Percentiles rank a stretch among this genome's conserved stretches.
Evolutionary conservation across 495 filamentous ascomycete genomes (phyloP).

Genomic region (Durotheca rogersii): DNA sequence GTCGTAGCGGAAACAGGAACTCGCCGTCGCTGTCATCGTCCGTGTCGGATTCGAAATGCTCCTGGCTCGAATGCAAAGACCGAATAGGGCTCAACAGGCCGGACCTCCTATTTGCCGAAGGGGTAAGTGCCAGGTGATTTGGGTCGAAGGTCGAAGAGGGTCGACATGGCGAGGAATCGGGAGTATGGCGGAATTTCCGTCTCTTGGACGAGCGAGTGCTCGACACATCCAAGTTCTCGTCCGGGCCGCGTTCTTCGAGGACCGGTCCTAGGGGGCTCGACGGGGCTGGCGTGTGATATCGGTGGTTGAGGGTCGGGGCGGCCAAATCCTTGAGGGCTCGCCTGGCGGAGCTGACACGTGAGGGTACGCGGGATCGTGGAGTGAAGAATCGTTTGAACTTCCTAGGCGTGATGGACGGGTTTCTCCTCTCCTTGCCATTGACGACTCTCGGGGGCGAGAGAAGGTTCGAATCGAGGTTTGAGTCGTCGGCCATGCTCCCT

Average conservation of each 20-base stretch:
- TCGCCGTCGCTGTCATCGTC: conserved; percentile 40
- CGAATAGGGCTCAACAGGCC: conserved; percentile 41
- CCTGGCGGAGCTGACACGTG: conserved; percentile 54
- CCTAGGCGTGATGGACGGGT: conserved; percentile 65
- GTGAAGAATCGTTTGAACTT: conserved; percentile 85
- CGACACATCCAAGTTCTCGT: conserved; percentile 31
- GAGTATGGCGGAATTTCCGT: conserved; percentile 43
- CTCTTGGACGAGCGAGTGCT: conserved; percentile 37
- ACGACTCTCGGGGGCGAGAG: conserved; percentile 40
- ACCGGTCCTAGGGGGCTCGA: conserved; percentile 48
- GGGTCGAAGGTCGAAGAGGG: conserved; percentile 31
- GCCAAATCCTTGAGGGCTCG: conserved; percentile 71
- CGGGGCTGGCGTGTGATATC: conserved; percentile 45
- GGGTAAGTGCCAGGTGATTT: conserved; percentile 22
- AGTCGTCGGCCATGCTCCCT: conserved; percentile 13
- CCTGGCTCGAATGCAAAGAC: conserved; percentile 35
- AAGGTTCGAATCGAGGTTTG: conserved; percentile 20
- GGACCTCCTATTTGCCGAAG: conserved; percentile 24
- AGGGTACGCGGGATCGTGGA: conserved; percentile 54
- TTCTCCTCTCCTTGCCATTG: conserved; percentile 46
- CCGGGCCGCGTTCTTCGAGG: conserved; percentile 33
- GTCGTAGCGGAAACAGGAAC: conserved; percentile 4
- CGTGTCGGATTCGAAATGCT: conserved; percentile 25
- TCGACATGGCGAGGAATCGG: conserved; percentile 32
- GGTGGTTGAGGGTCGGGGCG: conserved; percentile 58